Evolutionary conservation across 2,329 filamentous ascomycete species (phyloP).

Genomic region (Stachybotrys echinatus): DNA sequence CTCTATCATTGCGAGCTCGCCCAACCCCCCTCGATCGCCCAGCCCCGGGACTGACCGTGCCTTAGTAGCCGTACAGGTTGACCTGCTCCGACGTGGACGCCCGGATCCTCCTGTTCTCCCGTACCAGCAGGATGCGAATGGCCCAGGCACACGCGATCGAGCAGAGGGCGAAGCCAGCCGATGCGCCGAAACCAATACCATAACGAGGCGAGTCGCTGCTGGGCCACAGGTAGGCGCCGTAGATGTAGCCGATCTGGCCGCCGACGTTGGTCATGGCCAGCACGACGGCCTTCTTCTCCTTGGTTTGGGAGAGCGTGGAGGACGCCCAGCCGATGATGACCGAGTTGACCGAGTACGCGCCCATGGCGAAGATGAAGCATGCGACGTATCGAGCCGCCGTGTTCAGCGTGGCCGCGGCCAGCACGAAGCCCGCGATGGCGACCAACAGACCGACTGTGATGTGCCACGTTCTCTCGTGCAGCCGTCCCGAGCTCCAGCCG

Average conservation of each 20-base stretch:
- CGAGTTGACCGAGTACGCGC: conserved; percentile 39
- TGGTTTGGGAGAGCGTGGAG: conserved; percentile 38
- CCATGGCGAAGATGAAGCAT: conserved; percentile 36
- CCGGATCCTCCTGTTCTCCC: conserved; percentile 34
- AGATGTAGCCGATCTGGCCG: conserved; percentile 41
- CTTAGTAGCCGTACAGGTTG: conserved; percentile 33
- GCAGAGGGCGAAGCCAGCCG: conserved; percentile 33
- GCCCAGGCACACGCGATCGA: conserved; percentile 35
- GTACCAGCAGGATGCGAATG: conserved; percentile 32
- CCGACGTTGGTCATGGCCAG: conserved; percentile 44
- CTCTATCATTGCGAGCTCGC: too few species aligned
- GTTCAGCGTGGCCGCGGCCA: conserved; percentile 30
- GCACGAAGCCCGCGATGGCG: conserved; percentile 36
- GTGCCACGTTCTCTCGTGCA: conserved; percentile 45
- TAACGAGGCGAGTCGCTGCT: conserved; percentile 38
- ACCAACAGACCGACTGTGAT: conserved; percentile 36
- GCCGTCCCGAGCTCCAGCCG: conserved; percentile 43
- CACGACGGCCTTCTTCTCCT: conserved; percentile 43
- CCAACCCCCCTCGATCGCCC: too few species aligned
- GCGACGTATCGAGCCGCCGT: conserved; percentile 32
- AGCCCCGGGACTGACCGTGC: too few species aligned
- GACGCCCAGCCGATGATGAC: conserved; percentile 42
- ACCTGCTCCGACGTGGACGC: conserved; percentile 24
- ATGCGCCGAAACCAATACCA: conserved; percentile 37
- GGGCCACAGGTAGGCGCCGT: conserved; percentile 46